Conservation (phyloP, 805 yeast species). For the Candida koratica region DNA sequence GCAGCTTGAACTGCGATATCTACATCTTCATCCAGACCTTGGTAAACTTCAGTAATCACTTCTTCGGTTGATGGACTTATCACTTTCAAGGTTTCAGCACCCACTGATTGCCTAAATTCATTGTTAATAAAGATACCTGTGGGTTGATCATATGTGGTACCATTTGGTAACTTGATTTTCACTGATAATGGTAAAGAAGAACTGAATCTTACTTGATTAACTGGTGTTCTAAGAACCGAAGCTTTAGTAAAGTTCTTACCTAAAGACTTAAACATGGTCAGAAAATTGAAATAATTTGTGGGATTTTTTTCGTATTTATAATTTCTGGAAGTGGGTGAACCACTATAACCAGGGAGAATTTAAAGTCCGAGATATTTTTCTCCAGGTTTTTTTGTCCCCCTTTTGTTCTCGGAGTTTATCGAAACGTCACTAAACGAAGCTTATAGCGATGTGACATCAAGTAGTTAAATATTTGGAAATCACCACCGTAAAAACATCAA, state of each 20-base stretch:
- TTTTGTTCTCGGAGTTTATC: too few species aligned
- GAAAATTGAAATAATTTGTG: too few species aligned
- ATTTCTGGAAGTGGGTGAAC: not conserved
- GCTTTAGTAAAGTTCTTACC: slow-evolving; percentile 1
- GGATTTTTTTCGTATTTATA: slow-evolving; percentile 1
- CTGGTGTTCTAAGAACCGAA: slow-evolving; percentile 4
- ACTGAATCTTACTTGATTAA: slow-evolving; percentile 20
- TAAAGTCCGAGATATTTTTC: slow-evolving; percentile 6
- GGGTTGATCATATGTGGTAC: slow-evolving; percentile 70
- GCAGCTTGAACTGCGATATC: slow-evolving; percentile 88
- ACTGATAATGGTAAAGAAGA: slow-evolving; percentile 37
- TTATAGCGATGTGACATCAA: too few species aligned
- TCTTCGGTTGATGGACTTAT: slow-evolving; percentile 70
- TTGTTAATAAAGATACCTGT: slow-evolving; percentile 87
- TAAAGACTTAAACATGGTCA: slow-evolving; percentile 4
- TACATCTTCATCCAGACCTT: slow-evolving; percentile 74
- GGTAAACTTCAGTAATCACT: slow-evolving; percentile 62
- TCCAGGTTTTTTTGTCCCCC: too few species aligned
- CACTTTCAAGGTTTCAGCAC: slow-evolving; percentile 57
- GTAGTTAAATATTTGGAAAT: too few species aligned
- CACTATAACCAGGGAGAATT: too few species aligned
- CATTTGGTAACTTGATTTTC: slow-evolving; percentile 64
- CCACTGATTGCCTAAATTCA: slow-evolving; percentile 62
- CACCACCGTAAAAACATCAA: too few species aligned
- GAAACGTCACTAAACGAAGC: too few species aligned